Evolutionary conservation across 805 yeast species (phyloP).

Genomic region (Ogataea siamensis): DNA sequence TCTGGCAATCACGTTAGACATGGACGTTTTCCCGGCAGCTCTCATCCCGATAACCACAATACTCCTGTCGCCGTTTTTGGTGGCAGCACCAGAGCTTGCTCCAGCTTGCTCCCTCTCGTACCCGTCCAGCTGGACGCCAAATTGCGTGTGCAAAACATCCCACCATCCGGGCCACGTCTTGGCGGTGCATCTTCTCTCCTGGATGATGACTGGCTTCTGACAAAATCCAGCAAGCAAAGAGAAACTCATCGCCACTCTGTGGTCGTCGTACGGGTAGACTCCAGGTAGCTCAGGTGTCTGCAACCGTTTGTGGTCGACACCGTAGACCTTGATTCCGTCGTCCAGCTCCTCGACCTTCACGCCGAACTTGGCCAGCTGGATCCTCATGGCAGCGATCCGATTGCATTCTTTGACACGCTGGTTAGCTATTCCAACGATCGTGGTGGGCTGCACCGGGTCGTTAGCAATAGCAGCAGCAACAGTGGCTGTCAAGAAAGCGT

Average conservation of each 20-base stretch:
- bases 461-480: slow-evolving; percentile 91
- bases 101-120: slow-evolving; percentile 42
- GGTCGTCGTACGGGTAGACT: slow-evolving; percentile 85
- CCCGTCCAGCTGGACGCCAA: slow-evolving; percentile 70
- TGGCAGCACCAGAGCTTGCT: slow-evolving; percentile 15
- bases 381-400: slow-evolving; percentile 92
- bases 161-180: slow-evolving; percentile 99
- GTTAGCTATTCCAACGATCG: slow-evolving; percentile 93
- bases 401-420: slow-evolving; percentile 98
- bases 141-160: slow-evolving; percentile 77
- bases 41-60: slow-evolving; percentile 93
- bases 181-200: slow-evolving; percentile 89
- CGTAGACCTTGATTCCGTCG: slow-evolving; percentile 89
- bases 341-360: slow-evolving; percentile 80
- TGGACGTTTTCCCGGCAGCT: slow-evolving; percentile 93
- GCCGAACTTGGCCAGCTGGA: slow-evolving; percentile 86
- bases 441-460: slow-evolving; percentile 54
- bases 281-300: slow-evolving; percentile 59
- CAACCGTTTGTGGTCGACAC: slow-evolving; percentile 52
- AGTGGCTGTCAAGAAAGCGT: slow-evolving; percentile 94
- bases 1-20: slow-evolving; percentile 75
- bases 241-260: slow-evolving; percentile 97
- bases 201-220: slow-evolving; percentile 60
- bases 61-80: slow-evolving; percentile 47
- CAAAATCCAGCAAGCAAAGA: slow-evolving; percentile 78